Conservation (phyloP, 1,284 basidiomycete genomes). For the Vanrija humicola region DNA sequence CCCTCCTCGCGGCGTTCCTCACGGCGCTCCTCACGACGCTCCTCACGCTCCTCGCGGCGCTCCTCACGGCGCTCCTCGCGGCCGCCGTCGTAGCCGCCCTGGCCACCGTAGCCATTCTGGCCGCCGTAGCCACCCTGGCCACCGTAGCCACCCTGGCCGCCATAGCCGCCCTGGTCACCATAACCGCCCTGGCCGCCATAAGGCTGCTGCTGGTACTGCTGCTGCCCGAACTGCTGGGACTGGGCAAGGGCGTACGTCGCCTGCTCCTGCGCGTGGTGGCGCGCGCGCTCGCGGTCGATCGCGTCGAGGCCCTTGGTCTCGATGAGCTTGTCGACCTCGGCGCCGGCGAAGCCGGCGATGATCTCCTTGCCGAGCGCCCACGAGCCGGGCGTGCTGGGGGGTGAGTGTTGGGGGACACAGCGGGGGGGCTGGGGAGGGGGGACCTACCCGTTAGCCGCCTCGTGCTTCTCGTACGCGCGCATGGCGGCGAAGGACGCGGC, state of each 20-base stretch:
- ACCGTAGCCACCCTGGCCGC: background rate
- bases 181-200: slow-evolving; percentile 2
- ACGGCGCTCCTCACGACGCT: background rate
- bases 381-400: slow-evolving; percentile 16
- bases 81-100: slow-evolving; percentile 1
- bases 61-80: slow-evolving; percentile 1
- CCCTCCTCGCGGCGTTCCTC: background rate
- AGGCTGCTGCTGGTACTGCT: slow-evolving; percentile 12
- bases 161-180: slow-evolving; percentile 1
- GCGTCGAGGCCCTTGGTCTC: slow-evolving; percentile 28
- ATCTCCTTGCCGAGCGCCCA: slow-evolving; percentile 30
- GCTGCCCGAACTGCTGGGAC: slow-evolving; percentile 13
- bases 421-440: too few species aligned
- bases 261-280: slow-evolving; percentile 22
- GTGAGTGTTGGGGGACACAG: too few species aligned
- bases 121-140: slow-evolving; percentile 10
- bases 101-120: slow-evolving; percentile 5
- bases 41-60: background rate
- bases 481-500: slow-evolving; percentile 32
- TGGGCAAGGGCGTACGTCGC: slow-evolving; percentile 22
- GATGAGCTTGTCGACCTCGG: slow-evolving; percentile 36
- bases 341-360: slow-evolving; percentile 30
- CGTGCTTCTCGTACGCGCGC: slow-evolving; percentile 32
- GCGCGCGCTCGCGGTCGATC: slow-evolving; percentile 20
- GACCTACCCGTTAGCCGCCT: slow-evolving; percentile 23